Conservation (phyloP, 1,139 yeast genomes). For the Citeromyces hawaiiensis region DNA sequence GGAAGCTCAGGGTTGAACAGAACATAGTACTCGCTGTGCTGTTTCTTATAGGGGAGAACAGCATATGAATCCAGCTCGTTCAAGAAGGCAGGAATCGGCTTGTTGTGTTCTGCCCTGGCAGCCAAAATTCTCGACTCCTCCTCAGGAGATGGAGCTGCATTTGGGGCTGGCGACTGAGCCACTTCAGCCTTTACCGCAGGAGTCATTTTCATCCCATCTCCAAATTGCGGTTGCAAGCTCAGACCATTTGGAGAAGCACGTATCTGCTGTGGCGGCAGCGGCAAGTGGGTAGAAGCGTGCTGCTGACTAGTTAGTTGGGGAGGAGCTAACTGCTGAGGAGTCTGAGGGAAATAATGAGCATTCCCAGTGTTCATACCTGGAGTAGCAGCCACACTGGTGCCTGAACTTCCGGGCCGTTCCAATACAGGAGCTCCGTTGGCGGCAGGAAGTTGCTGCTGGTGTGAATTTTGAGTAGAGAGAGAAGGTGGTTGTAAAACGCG, state of each 20-base stretch:
- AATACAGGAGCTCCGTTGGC: conserved; percentile 5
- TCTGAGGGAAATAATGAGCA: conserved; percentile 13
- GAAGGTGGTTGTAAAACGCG: conserved; percentile 22
- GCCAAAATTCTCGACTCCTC: conserved; percentile 18
- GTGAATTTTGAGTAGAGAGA: conserved; percentile 5
- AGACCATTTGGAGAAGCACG: conserved; percentile 12
- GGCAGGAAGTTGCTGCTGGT: conserved; percentile 13
- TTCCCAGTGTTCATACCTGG: conserved; percentile 3
- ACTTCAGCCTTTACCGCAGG: conserved; percentile 2
- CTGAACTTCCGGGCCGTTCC: conserved; percentile 12
- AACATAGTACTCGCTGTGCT: conserved; percentile 78
- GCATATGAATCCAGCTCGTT: conserved; percentile 70
- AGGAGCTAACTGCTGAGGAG: conserved; percentile 17
- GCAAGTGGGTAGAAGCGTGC: conserved; percentile 6
- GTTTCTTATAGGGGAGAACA: conserved; percentile 73
- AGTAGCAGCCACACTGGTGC: conserved; percentile 8
- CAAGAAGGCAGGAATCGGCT: conserved; percentile 72
- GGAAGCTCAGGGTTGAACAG: conserved; percentile 84
- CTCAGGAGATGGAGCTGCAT: conserved; percentile 12
- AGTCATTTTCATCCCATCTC: conserved; percentile 8
- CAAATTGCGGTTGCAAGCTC: conserved; percentile 12
- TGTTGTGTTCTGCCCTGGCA: conserved; percentile 43
- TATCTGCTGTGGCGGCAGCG: conserved; percentile 9
- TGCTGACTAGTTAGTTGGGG: conserved; percentile 12
- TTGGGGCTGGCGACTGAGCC: conserved; percentile 6